Base-by-base conservation (phyloP, 2,329 filamentous ascomycete genomes). In the Fusarium bactridioides region DNA sequence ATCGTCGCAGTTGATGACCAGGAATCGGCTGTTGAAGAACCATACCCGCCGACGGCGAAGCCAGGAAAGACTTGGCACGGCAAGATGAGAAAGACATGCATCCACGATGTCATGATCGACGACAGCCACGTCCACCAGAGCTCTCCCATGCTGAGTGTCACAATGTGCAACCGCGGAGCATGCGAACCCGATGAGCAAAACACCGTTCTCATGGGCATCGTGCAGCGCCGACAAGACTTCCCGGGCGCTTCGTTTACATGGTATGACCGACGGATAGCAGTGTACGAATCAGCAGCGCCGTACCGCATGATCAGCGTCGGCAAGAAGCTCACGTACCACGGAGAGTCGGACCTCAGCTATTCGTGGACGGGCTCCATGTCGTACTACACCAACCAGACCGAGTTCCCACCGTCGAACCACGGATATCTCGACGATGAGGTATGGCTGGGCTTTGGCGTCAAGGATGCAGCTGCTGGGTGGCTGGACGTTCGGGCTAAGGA, bases 281-380 rank as follows among this genome's bases (percentile, higher is more conserved):
- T 71, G 25, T 75, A 75, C 47, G 64, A 67, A 43, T 44, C 73
- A 23, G 50, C 45, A 11, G 25, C 70, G 25, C 73, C 73, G 12
- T 75, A 75, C 40, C 58, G 66, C 7, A 75, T 75, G 73, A 47
- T 75, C 37, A 75, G 73, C 19, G 73, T 74, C 51, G 73, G 73
- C 64, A 75, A 69, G 50, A 75, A 64, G 48, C 59, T 75, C 25
- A 72, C 70, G 35, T 75, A 75, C 27, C 70, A 75, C 61, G 73
- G 73, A n/a, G 73, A 75, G 27, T 29, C 43, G 27, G 67, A 68
- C 21, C 64, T 64, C 29, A 60, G 45, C 44, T 75, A 75, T 44
- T 51, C 64, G 5, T 75, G 73, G 73, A 75, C 73, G 2, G 73
- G 73, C 1, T 72, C 61, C 12, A 75, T 75, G 73, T 43, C 65